Conservation (phyloP, 805 yeast genomes). For the Candida argentea region DNA sequence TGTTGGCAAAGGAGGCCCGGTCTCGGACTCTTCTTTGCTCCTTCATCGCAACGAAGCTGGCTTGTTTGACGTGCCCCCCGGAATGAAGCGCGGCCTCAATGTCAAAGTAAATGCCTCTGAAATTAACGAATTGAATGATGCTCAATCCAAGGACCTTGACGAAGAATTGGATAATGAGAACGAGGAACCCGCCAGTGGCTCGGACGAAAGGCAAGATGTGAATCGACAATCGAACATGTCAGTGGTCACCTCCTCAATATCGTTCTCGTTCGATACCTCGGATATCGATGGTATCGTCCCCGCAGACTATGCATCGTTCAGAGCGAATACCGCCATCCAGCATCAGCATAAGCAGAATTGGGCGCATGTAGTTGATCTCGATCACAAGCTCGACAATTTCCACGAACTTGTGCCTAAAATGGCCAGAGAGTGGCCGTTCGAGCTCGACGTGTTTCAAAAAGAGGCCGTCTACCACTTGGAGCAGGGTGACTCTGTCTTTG, state of each 20-base stretch:
- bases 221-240: not conserved
- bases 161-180: conserved; percentile 7
- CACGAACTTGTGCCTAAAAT: conserved; percentile 83
- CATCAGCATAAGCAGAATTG: conserved; percentile 47
- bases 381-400: conserved; percentile 76
- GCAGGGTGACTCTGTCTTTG: conserved; percentile 97
- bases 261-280: conserved; percentile 23
- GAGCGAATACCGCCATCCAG: conserved; percentile 14
- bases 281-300: conserved; percentile 39
- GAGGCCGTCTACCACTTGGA: conserved; percentile 95
- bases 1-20: conserved; percentile 5
- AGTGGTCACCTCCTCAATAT: not conserved
- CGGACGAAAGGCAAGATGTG: conserved; percentile 2
- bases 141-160: too few species aligned
- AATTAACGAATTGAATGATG: conserved; percentile 6
- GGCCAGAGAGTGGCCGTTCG: conserved; percentile 93
- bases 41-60: conserved; percentile 66
- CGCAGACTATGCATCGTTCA: conserved; percentile 18
- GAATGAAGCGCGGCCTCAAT: conserved; percentile 62
- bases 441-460: conserved; percentile 88
- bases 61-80: conserved; percentile 74
- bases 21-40: conserved; percentile 23
- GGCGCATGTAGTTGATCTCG: conserved; percentile 92
- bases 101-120: conserved; percentile 9
- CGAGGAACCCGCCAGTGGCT: conserved; percentile 7